A percentile compares a stretch with the other conserved stretches of the same genome.
These are phyloP conservation scores for Penicillium coprophilum DNA, from an alignment of 495 filamentous ascomycete genomes.

Conservation along the genomic window DNA sequence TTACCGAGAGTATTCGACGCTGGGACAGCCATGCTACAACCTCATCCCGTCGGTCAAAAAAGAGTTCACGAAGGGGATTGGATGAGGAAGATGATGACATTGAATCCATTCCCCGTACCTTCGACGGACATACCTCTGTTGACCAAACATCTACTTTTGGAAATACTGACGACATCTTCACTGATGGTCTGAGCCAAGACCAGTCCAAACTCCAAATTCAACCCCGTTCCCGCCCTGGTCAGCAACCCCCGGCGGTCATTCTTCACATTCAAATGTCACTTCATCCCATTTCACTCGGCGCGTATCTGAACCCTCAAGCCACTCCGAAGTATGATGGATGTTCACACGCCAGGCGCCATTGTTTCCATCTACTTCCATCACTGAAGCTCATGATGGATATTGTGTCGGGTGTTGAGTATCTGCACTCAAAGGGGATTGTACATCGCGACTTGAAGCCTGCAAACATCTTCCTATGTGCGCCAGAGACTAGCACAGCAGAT, in stretches of 20 bases:
- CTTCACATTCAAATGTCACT: constrained; percentile 58
- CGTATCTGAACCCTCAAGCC: constrained; percentile 43
- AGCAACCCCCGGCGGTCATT: constrained; percentile 42
- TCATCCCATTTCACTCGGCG: constrained; percentile 49
- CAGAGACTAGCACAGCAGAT: constrained; percentile 27
- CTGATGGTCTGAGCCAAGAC: constrained; percentile 48
- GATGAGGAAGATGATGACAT: constrained; percentile 41
- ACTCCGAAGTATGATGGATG: constrained; percentile 4
- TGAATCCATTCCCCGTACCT: constrained; percentile 44
- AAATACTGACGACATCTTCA: constrained; percentile 50
- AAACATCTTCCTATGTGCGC: constrained; percentile 60
- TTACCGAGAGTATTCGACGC: constrained; percentile 21
- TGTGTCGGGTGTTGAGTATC: constrained; percentile 55
- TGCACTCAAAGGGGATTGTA: constrained; percentile 60
- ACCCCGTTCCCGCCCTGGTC: constrained; percentile 23
- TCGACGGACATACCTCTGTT: constrained; percentile 26
- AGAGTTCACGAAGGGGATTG: constrained; percentile 32
- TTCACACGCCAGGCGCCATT: constrained; percentile 39
- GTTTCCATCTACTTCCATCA: constrained; percentile 49
- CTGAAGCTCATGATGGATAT: constrained; percentile 45
- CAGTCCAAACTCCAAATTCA: constrained; percentile 39
- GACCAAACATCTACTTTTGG: constrained; percentile 37
- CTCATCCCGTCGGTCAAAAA: constrained; percentile 33
- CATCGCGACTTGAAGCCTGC: constrained; percentile 74
- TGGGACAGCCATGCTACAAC: constrained; percentile 28